phyloP scores from a whole-genome alignment of 225 moss, liverwort and hornwort species.

The Straminergon stramineum region DNA sequence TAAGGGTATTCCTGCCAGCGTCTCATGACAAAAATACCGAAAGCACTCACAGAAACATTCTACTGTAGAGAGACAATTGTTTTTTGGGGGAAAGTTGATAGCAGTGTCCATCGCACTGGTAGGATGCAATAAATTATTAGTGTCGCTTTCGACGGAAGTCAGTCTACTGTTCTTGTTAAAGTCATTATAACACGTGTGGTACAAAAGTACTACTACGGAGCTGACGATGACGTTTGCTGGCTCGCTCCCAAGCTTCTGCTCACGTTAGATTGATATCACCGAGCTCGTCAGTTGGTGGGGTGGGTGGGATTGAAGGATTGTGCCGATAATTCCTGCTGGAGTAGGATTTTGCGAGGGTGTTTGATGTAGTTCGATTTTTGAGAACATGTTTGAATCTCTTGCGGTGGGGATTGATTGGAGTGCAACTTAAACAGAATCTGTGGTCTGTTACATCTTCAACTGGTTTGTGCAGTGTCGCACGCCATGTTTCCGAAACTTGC shows the following conservation, averaged over 20 bases:
- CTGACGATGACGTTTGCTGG: background rate
- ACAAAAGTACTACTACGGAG: background rate
- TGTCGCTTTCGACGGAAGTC: no score
- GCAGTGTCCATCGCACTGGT: no score
- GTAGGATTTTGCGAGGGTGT: background rate
- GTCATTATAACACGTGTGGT: background rate
- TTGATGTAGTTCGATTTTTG: background rate
- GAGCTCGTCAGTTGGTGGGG: background rate
- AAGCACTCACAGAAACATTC: background rate
- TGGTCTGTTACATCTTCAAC: background rate
- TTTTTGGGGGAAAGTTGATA: no score
- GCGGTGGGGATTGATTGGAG: background rate
- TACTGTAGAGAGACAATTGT: background rate
- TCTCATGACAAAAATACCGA: background rate
- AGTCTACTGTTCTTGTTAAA: background rate
- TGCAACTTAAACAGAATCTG: no score
- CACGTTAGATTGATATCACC: background rate
- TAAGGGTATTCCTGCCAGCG: background rate
- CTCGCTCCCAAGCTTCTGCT: background rate
- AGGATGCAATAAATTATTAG: background rate
- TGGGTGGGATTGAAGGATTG: background rate
- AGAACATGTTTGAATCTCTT: background rate
- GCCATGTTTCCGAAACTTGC: background rate
- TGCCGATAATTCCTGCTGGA: background rate
- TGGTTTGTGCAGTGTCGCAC: background rate